Evolutionary conservation across 495 filamentous ascomycete genomes (phyloP).

Genomic region (Tuber microsphaerosporum): DNA sequence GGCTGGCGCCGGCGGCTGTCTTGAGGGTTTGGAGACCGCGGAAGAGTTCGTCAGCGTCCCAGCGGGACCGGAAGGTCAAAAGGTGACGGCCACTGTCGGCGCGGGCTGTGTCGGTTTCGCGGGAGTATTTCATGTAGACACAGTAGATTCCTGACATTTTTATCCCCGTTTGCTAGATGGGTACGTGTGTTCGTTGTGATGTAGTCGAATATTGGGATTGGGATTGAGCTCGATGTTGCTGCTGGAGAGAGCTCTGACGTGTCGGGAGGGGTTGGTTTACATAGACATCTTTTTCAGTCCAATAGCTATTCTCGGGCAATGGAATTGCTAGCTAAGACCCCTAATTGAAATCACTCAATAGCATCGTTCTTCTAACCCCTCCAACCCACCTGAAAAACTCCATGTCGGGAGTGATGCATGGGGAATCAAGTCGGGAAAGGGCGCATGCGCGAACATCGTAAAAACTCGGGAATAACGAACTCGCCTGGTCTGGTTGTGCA

Average conservation of each 20-base stretch:
- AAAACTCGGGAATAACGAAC: no score
- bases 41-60: constrained; percentile 21
- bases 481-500: no score
- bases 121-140: constrained; percentile 17
- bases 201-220: neutral
- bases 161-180: neutral
- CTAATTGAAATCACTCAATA: neutral
- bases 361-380: neutral
- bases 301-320: neutral
- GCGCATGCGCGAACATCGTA: neutral
- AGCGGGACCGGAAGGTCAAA: constrained; percentile 15
- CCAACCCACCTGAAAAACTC: neutral
- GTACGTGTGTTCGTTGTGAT: neutral
- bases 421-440: neutral
- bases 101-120: neutral
- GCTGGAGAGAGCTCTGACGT: neutral
- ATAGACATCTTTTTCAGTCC: neutral
- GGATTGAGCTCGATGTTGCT: neutral
- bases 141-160: constrained; percentile 12
- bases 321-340: neutral
- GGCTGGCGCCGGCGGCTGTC: no score
- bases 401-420: neutral
- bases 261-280: neutral
- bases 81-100: neutral
- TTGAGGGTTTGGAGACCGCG: constrained; percentile 2